A percentile compares a stretch with the other conserved stretches of the same genome.
Evolutionary conservation across 192 early-diverging fungal species (phyloP).

Genomic region (Coemansia sp.): DNA sequence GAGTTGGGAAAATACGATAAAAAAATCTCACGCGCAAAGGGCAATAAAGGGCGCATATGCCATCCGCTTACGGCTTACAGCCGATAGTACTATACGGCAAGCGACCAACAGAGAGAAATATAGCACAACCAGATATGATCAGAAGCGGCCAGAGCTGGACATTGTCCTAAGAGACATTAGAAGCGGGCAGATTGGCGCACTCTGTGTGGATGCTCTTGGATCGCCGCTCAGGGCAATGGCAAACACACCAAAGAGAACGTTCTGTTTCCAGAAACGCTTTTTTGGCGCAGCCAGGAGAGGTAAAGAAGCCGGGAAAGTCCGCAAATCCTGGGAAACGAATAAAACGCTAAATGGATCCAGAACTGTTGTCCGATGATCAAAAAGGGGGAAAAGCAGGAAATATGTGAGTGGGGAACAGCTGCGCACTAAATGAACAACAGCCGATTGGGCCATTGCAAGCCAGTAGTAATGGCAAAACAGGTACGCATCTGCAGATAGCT

Average conservation of each 20-base stretch:
- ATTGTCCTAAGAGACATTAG: neutral
- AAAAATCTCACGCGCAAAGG: neutral
- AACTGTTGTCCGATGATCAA: neutral
- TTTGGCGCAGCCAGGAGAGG: neutral
- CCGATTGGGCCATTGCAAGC: neutral
- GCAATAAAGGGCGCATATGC: neutral
- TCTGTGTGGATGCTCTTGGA: neutral
- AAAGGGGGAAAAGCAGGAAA: neutral
- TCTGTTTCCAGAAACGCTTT: neutral
- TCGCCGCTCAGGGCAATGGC: neutral
- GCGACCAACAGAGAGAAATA: neutral
- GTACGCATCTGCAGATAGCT: neutral
- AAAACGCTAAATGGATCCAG: neutral
- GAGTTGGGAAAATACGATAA: neutral
- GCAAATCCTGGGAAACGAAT: neutral
- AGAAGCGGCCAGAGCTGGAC: neutral
- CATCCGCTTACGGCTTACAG: neutral
- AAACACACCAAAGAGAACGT: neutral
- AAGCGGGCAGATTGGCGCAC: neutral
- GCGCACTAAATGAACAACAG: neutral
- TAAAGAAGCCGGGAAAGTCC: neutral
- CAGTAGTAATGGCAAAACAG: neutral
- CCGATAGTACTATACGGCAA: neutral
- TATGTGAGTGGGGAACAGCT: neutral
- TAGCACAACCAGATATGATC: neutral